Percentiles rank a stretch among this genome's conserved stretches.
These are phyloP conservation scores for Thecaphora thlaspeos DNA, from an alignment of 1,284 basidiomycete genomes.

Conservation along the genomic window DNA sequence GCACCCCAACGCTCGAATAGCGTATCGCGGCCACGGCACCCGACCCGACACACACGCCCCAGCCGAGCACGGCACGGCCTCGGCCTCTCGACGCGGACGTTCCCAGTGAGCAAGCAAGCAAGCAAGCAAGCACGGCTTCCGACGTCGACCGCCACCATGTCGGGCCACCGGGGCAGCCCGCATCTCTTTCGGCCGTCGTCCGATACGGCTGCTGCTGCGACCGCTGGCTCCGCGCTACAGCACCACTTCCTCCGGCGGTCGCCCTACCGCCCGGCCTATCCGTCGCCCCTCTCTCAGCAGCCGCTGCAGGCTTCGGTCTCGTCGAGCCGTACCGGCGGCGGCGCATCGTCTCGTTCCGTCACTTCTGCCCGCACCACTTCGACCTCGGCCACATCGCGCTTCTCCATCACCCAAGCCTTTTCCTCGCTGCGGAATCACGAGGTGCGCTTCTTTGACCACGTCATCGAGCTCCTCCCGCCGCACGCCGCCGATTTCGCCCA, in stretches of 20 bases:
- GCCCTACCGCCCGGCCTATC: constrained; percentile 20
- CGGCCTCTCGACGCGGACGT: too few relatives aligned
- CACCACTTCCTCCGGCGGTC: neutral
- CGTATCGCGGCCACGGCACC: too few relatives aligned
- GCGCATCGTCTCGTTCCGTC: constrained; percentile 16
- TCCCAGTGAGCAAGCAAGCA: too few relatives aligned
- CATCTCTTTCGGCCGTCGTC: neutral
- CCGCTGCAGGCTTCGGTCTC: constrained; percentile 32
- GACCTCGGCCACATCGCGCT: constrained; percentile 22
- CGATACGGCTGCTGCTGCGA: neutral
- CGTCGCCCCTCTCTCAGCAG: constrained; percentile 30
- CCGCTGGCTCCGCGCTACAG: neutral
- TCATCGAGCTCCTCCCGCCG: constrained; percentile 28
- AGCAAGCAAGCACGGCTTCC: too few relatives aligned
- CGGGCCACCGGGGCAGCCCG: too few relatives aligned
- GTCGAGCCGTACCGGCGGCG: constrained; percentile 22
- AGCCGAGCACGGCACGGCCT: too few relatives aligned
- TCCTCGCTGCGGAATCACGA: constrained; percentile 29
- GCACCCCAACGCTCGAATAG: too few relatives aligned
- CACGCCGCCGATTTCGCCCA: constrained; percentile 45
- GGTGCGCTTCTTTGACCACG: constrained; percentile 45
- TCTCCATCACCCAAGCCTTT: constrained; percentile 30
- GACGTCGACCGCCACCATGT: too few relatives aligned
- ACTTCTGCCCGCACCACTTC: constrained; percentile 14
- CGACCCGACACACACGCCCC: too few relatives aligned